Evolutionary conservation across 2,329 filamentous ascomycete genomes (phyloP).

Genomic region (Aspergillus clavatus): DNA sequence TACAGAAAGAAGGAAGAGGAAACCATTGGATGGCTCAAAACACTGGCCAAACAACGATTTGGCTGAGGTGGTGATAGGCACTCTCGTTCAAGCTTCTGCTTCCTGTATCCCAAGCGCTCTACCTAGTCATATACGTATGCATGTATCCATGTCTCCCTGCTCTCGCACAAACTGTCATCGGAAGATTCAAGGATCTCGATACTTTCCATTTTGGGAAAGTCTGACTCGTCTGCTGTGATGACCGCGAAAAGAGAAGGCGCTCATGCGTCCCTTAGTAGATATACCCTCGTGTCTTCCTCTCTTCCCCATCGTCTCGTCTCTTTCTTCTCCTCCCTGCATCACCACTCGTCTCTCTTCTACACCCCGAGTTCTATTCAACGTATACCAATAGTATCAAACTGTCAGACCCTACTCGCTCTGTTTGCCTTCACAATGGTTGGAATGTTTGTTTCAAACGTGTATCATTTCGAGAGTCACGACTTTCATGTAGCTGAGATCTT

Average conservation of each 20-base stretch:
- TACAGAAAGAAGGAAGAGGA: constrained; percentile 74
- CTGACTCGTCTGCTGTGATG: neutral
- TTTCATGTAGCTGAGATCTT: neutral
- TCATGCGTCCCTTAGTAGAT: neutral
- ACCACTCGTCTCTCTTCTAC: neutral
- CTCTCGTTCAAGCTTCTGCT: too few species aligned
- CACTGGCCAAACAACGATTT: constrained; percentile 74
- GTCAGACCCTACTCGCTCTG: neutral
- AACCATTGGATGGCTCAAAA: constrained; percentile 75
- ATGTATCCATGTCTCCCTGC: neutral
- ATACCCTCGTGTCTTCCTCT: neutral
- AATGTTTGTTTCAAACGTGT: neutral
- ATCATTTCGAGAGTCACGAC: neutral
- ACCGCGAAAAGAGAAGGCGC: neutral
- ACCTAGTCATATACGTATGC: neutral
- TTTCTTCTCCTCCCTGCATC: neutral
- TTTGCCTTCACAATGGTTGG: neutral
- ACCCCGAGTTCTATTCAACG: neutral
- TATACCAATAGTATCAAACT: neutral
- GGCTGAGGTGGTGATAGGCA: constrained; percentile 46
- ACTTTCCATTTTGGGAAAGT: neutral
- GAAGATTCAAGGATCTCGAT: too few species aligned
- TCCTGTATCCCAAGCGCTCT: too few species aligned
- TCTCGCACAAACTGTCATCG: too few species aligned
- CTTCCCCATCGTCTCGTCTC: neutral